Base-by-base conservation (phyloP, 2,329 filamentous ascomycete genomes). In the Daldinia eschscholtzii region DNA sequence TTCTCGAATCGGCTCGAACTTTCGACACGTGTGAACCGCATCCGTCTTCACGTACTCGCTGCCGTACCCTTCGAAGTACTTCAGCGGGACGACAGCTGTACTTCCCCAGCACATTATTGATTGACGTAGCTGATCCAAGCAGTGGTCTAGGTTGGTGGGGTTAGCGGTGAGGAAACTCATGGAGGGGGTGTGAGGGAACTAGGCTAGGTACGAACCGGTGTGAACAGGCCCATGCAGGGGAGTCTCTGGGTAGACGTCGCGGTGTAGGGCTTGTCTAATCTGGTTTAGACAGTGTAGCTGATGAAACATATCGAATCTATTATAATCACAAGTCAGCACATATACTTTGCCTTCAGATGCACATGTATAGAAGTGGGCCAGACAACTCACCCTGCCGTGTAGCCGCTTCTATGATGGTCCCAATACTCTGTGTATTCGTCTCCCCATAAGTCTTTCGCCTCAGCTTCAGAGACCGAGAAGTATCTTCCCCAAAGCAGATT, bases 391-490 rank as follows among this genome's bases (percentile, higher is more conserved):
- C 46, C 46, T 52, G 46, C 46, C 13, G 46, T 52, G 28, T 52
- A 52, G 26, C 46, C 46, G 46, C 46, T 52, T 28, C 46, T 30
- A 26, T 52, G 26, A 26, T 52, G 46, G 28, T 52, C 46, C 46
- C 46, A 52, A 33, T 52, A 52, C 46, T 52, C 26, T 10, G 46
- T 30, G 46, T 52, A 52, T 33, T 52, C 46, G n/a, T 52, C 46
- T 52, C 46, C 46, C 46, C 46, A 52, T 33, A 52, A 52, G 26
- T 52, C 46, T 15, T 52, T 52, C 6, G 46, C 46, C 28, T 52
- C 46, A 15, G 26, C 7, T 28, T 52, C 46, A 33, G 46, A 52
- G n/a, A 52, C 26, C 6, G 46, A 52, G 28, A 52, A 52, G 15
- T 52, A 52, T 52, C 46, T 30, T n/a, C 46, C 46, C 46, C 26